A percentile compares a stretch with the other conserved stretches of the same genome.
These are phyloP conservation scores for Tetrapisispora nanseiensis DNA, from an alignment of 805 yeast genomes.

Conservation along the genomic window DNA sequence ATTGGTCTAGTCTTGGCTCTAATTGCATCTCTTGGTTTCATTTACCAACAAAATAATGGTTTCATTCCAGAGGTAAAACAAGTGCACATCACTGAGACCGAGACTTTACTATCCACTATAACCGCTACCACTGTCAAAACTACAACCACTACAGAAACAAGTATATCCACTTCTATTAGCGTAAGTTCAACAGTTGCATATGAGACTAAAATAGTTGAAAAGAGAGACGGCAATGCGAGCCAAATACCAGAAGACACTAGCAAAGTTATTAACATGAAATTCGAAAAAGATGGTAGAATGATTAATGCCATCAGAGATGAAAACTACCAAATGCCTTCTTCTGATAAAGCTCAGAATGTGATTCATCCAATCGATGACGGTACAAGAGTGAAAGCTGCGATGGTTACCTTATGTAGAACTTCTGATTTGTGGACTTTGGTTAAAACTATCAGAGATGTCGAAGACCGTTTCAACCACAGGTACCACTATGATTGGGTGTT, in stretches of 20 bases:
- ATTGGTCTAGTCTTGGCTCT: background rate
- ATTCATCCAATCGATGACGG: slow-evolving; percentile 28
- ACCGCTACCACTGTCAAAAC: background rate
- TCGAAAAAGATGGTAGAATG: background rate
- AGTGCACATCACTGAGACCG: slow-evolving; percentile 40
- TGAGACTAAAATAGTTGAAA: background rate
- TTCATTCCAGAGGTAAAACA: slow-evolving; percentile 32
- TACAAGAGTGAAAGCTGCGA: slow-evolving; percentile 47
- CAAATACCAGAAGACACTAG: background rate
- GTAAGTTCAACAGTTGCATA: background rate
- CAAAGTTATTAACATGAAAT: background rate
- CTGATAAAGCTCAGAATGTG: slow-evolving; percentile 24
- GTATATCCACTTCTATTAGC: background rate
- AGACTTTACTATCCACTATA: slow-evolving; percentile 32
- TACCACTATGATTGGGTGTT: slow-evolving; percentile 74
- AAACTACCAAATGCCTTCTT: slow-evolving; percentile 19
- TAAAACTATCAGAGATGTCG: slow-evolving; percentile 50
- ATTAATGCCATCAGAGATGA: slow-evolving; percentile 1
- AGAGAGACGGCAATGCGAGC: background rate
- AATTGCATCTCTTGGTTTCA: background rate
- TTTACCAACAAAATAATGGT: background rate
- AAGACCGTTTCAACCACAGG: slow-evolving; percentile 53
- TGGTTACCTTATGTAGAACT: slow-evolving; percentile 64
- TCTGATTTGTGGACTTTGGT: slow-evolving; percentile 50
- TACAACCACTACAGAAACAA: background rate